Percentiles rank a stretch among this genome's conserved stretches.
Conservation (phyloP, 129 eudicot species). For the Mikania micrantha region DNA sequence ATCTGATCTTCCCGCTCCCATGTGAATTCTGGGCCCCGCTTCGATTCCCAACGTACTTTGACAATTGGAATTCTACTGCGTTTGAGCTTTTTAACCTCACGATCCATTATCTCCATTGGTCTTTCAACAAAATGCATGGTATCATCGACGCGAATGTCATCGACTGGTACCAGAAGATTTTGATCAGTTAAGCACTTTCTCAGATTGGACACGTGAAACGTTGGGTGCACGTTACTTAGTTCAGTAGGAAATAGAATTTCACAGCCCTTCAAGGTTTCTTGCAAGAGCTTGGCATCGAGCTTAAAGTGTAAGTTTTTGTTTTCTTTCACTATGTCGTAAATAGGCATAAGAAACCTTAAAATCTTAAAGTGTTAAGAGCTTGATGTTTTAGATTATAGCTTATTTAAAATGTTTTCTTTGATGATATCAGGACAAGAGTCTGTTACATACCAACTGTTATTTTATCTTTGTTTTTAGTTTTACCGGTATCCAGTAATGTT, state of each 20-base stretch:
- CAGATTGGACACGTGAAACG: too few relatives aligned
- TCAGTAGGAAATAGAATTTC: slow-evolving; percentile 49
- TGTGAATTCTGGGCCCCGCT: too few relatives aligned
- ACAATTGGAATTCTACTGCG: too few relatives aligned
- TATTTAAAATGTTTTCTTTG: not conserved
- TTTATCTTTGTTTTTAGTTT: not conserved
- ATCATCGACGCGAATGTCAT: too few relatives aligned
- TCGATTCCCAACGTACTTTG: too few relatives aligned
- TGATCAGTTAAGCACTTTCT: too few relatives aligned
- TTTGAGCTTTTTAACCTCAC: too few relatives aligned
- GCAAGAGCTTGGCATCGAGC: slow-evolving; percentile 75
- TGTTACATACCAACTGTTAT: not conserved
- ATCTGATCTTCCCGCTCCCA: too few relatives aligned
- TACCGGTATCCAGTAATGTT: not conserved
- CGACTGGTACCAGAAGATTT: too few relatives aligned
- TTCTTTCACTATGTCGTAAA: not conserved
- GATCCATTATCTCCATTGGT: too few relatives aligned
- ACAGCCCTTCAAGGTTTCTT: slow-evolving; percentile 70
- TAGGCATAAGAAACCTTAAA: slow-evolving; percentile 13
- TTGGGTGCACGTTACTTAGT: too few relatives aligned
- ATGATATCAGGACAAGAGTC: not conserved
- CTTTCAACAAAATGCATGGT: too few relatives aligned
- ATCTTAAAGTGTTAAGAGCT: not conserved
- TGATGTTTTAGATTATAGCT: not conserved
- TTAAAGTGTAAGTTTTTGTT: slow-evolving; percentile 60